Conservation (phyloP, 495 filamentous ascomycete species). For the Umbilicaria muhlenbergii region DNA sequence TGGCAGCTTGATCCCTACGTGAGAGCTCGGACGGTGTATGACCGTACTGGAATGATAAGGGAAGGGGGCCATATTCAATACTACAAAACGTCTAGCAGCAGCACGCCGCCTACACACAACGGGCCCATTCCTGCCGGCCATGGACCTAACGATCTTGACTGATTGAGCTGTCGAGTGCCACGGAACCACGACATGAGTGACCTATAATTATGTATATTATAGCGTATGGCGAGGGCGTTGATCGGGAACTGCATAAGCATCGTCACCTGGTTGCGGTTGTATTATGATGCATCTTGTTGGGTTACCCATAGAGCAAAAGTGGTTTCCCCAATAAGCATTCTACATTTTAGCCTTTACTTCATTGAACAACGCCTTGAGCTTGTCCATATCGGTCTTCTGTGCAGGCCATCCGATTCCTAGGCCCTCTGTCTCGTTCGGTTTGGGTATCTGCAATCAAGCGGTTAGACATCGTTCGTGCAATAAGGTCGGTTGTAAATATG, state of each 20-base stretch:
- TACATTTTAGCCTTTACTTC: conserved; percentile 85
- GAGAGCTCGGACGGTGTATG: conserved; percentile 56
- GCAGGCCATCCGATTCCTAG: conserved; percentile 69
- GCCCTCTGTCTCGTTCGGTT: conserved; percentile 75
- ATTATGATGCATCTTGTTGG: too few relatives aligned
- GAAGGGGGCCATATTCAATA: conserved; percentile 51
- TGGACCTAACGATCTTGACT: conserved; percentile 41
- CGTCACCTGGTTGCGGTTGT: too few relatives aligned
- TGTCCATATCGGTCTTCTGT: conserved; percentile 63
- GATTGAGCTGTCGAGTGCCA: conserved; percentile 1
- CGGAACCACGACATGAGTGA: too few relatives aligned
- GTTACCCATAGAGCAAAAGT: too few relatives aligned
- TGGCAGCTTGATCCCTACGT: conserved; percentile 72
- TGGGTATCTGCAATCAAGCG: conserved; percentile 55
- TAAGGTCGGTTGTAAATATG: not conserved
- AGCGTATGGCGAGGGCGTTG: too few relatives aligned
- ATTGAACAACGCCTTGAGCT: conserved; percentile 62
- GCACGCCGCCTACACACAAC: conserved; percentile 12
- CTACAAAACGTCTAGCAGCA: conserved; percentile 32
- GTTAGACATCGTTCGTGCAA: not conserved
- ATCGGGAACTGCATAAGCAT: too few relatives aligned
- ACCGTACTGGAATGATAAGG: conserved; percentile 53
- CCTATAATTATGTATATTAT: too few relatives aligned
- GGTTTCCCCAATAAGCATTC: conserved; percentile 8
- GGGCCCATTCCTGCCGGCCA: conserved; percentile 19